Evolutionary conservation across 345 rosid species (phyloP), one percentile per base, ranked within the genome.

Genomic region (Corymbia maculata): DNA sequence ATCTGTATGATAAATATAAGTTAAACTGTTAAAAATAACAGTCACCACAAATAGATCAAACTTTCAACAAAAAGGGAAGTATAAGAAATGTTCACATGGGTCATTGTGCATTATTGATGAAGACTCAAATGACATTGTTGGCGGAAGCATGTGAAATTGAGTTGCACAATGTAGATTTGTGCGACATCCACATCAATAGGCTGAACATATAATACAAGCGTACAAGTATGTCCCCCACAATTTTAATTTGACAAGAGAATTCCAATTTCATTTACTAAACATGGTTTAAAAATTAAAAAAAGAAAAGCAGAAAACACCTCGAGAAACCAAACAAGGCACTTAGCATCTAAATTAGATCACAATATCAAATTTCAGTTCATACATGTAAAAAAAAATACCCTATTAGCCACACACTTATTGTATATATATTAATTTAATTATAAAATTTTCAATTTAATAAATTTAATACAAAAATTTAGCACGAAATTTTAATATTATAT

Each of bases 401-500:
- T 19, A 36, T 64, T n/a, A n/a, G 10, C 3, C 9, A n/a, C 13
- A 75, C 9, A 75, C 2, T 6, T 42, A 42, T 75, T 9, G 12
- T 19, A 5, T 8, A 1, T 4, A 42, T 75, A 6, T 75, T 5
- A 36, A 42, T 75, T 12, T 5, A 9, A 3, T 42, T 21, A 6
- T 42, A 75, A 8, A 22, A 0, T 9, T 19, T 75, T 75, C 1
- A 5, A 2, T 11, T 9, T 42, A 9, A 42, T 5, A 45, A 2
- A 8, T 70, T 9, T 70, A 70, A 0, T 44, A 8, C 3, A 36
- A 19, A 75, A 9, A 9, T 17, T 42, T 75, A 6, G 42, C 0
- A 0, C 0, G 0, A 42, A 19, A 19, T 19, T 36, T 5, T 10
- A 19, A 36, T 5, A 6, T 36, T 5, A 21, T 9, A 2, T 10